Evolutionary conservation across 768 basidiomycete species (phyloP).

Genomic region (Sporobolomyces roseus): DNA sequence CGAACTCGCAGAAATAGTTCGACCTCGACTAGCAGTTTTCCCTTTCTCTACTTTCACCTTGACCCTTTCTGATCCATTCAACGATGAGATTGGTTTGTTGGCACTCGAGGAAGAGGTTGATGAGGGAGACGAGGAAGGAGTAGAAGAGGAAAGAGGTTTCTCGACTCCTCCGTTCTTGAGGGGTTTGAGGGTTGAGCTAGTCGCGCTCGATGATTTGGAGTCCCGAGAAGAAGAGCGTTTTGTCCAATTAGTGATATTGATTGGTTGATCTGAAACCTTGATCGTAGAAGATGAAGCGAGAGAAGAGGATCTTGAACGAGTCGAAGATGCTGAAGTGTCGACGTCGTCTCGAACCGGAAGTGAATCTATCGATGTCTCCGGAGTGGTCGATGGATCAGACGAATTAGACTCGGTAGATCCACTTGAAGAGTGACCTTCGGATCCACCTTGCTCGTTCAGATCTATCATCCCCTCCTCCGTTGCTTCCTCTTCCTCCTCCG

Average conservation of each 20-base stretch:
- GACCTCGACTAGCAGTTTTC: no score
- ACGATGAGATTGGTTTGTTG: neutral
- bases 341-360: neutral
- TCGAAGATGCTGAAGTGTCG: neutral
- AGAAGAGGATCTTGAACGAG: conserved; percentile 15
- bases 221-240: neutral
- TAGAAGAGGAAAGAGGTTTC: no score
- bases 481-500: neutral
- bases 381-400: conserved; percentile 1
- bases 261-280: neutral
- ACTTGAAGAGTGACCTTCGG: no score
- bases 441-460: no score
- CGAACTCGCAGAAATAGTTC: no score
- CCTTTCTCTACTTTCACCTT: neutral
- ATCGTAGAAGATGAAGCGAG: conserved; percentile 15
- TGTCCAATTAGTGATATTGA: neutral
- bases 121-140: neutral
- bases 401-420: conserved; percentile 8
- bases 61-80: neutral
- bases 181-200: neutral
- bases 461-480: neutral
- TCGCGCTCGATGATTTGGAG: neutral
- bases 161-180: neutral
- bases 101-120: neutral
- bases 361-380: neutral